Evolutionary conservation across 1,284 basidiomycete species (phyloP), one percentile per base, ranked within the genome.

Genomic region (Agroathelia rolfsii): DNA sequence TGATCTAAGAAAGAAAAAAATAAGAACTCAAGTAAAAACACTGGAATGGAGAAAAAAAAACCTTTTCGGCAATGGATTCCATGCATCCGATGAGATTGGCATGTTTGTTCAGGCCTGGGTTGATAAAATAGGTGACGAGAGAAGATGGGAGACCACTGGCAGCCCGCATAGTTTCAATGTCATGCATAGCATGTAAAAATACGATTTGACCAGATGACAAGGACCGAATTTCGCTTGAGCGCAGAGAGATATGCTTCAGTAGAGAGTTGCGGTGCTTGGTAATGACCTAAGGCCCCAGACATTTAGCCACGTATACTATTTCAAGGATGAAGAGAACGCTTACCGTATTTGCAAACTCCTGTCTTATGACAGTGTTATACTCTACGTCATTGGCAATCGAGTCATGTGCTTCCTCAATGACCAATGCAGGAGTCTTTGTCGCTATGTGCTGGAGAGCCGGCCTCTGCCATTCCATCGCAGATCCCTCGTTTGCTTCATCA

Each of bases 351-450:
- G 79, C 79, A 48, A 85, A 92, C 49, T 90, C 88, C 46, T 84
- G 82, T n/a, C 88, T 69, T 41, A 98, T 74, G 18, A 94, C 81
- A 6, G 89, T 83, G 53, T 92, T 94, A 55, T 93, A 96, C 53
- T 96, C 90, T 14, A 97, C 69, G 42, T 93, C 89, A 47, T 85
- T 89, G 20, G 81, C 80, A 22, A 92, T 72, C 34, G 82, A 86
- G 55, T 95, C 90, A 42, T 78, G 76, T 1, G 84, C 74, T 38
- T 76, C 76, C 51, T 94, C 90, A 18, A 84, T 61, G 3, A 97
- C 77, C 40, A 95, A 68, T 1, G 77, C 66, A 2, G 94, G 95
- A 2, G 93, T 93, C 57, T 92, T 93, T 21, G 69, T 60, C 19
- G 94, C 86, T 41, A 98, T 92, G 13, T 78, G 73, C 16, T 72